Evolutionary conservation across 495 filamentous ascomycete genomes (phyloP).

Genomic region (Mytilinidion resinicola): DNA sequence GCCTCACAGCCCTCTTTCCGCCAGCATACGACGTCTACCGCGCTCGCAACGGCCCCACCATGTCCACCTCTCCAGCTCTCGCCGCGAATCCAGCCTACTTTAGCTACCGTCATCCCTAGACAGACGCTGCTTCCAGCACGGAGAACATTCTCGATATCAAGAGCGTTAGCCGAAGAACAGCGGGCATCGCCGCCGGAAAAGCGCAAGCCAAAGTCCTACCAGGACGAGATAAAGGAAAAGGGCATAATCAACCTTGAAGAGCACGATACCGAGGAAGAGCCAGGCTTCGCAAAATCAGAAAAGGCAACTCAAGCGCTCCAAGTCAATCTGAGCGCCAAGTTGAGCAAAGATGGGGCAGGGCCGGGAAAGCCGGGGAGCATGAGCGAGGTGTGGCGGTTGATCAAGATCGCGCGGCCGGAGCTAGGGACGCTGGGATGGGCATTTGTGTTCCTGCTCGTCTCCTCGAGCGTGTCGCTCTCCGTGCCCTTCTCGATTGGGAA

Average conservation of each 20-base stretch:
- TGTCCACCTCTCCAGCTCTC: not conserved
- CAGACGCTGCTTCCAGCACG: not conserved
- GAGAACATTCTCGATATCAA: slow-evolving; percentile 18
- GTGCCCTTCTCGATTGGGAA: slow-evolving; percentile 94
- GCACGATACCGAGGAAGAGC: slow-evolving; percentile 46
- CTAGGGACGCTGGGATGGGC: slow-evolving; percentile 68
- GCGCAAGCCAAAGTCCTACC: slow-evolving; percentile 21
- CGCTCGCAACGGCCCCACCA: not conserved
- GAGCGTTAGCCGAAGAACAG: slow-evolving; percentile 9
- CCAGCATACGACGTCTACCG: slow-evolving; percentile 1
- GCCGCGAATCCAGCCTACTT: not conserved
- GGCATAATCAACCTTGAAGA: slow-evolving; percentile 32
- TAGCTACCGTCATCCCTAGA: not conserved
- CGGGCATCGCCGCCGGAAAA: slow-evolving; percentile 5
- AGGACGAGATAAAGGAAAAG: slow-evolving; percentile 28
- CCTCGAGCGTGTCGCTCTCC: slow-evolving; percentile 85
- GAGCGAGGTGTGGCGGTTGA: slow-evolving; percentile 73
- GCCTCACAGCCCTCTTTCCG: not conserved
- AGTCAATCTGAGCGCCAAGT: slow-evolving; percentile 77
- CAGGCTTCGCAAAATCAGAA: slow-evolving; percentile 62
- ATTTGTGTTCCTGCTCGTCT: slow-evolving; percentile 76
- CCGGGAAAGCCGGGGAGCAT: slow-evolving; percentile 54
- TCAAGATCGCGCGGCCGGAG: slow-evolving; percentile 86
- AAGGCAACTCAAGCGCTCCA: slow-evolving; percentile 83
- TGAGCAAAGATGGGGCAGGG: slow-evolving; percentile 71